A percentile compares a stretch with the other conserved stretches of the same genome.
Conservation (phyloP, 176 grass and related monocot species). For the Ampelocalamus luodianensis region DNA sequence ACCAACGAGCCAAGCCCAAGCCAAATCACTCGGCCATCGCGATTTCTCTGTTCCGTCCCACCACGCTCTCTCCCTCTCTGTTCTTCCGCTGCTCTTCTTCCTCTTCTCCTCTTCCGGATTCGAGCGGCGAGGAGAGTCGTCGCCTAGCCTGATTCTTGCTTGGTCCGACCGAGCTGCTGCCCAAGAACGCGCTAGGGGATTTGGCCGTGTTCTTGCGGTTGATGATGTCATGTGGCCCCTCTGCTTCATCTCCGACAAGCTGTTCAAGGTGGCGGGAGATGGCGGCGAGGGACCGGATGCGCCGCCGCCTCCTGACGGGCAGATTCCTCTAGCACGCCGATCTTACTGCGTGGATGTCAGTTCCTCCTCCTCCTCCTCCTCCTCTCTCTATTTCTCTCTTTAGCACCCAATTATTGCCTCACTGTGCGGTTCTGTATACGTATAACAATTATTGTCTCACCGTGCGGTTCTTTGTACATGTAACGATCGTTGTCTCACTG, state of each 20-base stretch:
- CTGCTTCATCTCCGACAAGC: conserved; percentile 77
- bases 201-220: not conserved
- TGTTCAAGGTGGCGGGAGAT: conserved; percentile 71
- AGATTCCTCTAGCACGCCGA: conserved; percentile 50
- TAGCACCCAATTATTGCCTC: not conserved
- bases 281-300: conserved; percentile 19
- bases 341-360: conserved; percentile 76
- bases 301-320: conserved; percentile 21
- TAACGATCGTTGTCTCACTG: not conserved
- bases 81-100: not conserved
- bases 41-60: not conserved
- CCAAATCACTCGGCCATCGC: conserved; percentile 37
- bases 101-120: not conserved
- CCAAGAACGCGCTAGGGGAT: not conserved
- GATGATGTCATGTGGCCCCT: conserved; percentile 83
- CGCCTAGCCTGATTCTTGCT: not conserved
- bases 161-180: not conserved
- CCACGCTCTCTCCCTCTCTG: not conserved
- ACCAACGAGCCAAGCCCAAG: not conserved
- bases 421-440: not conserved
- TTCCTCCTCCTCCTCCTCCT: conserved; percentile 1
- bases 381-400: not conserved
- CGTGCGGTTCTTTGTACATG: not conserved
- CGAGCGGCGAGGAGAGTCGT: not conserved
- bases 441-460: not conserved